Conservation (phyloP, 768 basidiomycete genomes). For the Naganishia vaughanmartiniae region DNA sequence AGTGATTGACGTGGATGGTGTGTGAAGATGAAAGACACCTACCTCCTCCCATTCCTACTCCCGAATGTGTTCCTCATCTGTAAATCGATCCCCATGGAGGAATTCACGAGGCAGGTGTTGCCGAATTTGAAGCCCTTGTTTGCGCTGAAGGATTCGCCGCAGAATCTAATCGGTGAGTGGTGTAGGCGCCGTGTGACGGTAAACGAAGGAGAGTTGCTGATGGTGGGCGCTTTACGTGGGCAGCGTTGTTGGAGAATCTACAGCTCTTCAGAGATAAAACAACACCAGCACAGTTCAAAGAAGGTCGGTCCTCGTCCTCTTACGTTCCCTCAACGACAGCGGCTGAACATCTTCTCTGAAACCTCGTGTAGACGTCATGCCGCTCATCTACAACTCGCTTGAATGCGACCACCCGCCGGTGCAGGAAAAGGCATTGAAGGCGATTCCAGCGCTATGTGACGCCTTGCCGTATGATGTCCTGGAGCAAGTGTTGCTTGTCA, state of each 20-base stretch:
- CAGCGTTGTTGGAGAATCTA: constrained; percentile 78
- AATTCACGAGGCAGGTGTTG: constrained; percentile 74
- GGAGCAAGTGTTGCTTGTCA: constrained; percentile 81
- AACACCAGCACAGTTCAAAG: constrained; percentile 76
- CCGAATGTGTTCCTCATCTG: constrained; percentile 94
- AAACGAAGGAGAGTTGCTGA: constrained; percentile 14
- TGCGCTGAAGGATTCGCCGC: constrained; percentile 85
- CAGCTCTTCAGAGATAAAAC: constrained; percentile 84
- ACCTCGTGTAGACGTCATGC: constrained; percentile 82
- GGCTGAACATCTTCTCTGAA: neutral
- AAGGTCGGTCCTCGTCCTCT: constrained; percentile 62
- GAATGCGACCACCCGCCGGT: constrained; percentile 92
- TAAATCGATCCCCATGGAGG: constrained; percentile 67
- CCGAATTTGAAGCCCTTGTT: constrained; percentile 89
- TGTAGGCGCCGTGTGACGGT: neutral
- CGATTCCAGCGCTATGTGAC: constrained; percentile 84
- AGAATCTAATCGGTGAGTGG: constrained; percentile 61
- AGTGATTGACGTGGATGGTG: neutral
- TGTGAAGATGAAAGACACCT: constrained; percentile 69
- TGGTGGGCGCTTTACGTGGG: neutral
- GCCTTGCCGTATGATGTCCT: constrained; percentile 93
- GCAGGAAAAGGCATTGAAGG: constrained; percentile 82
- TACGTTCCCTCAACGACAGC: neutral
- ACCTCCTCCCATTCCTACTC: constrained; percentile 88
- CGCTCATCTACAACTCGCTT: constrained; percentile 89